A percentile compares a stretch with the other conserved stretches of the same genome.
Evolutionary conservation across 768 basidiomycete species (phyloP).

Genomic region (Lactarius hatsudake): DNA sequence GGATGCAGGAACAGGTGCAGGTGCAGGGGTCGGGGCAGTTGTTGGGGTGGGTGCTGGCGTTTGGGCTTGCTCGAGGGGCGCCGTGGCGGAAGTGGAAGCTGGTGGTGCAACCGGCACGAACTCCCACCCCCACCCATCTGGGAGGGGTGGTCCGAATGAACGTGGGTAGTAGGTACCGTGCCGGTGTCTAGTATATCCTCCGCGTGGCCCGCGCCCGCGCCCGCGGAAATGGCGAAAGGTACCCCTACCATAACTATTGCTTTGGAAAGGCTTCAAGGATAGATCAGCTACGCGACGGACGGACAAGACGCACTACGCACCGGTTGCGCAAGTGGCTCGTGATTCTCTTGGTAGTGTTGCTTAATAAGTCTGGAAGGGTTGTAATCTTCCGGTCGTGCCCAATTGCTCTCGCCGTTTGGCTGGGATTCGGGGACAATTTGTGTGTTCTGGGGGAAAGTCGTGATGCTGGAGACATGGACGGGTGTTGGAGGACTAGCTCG

Average conservation of each 20-base stretch:
- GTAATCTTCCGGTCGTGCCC: slow-evolving; percentile 7
- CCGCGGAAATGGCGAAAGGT: slow-evolving; percentile 7
- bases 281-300: neutral
- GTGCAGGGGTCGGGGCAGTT: neutral
- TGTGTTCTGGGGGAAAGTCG: slow-evolving; percentile 1
- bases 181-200: slow-evolving; percentile 11
- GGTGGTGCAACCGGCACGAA: neutral
- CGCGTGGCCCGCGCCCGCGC: slow-evolving; percentile 8
- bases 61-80: neutral
- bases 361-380: neutral
- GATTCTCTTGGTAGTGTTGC: slow-evolving; percentile 14
- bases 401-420: neutral
- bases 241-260: neutral
- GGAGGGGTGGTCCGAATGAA: neutral
- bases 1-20: neutral
- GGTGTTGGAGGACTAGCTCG: slow-evolving; percentile 8
- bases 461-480: neutral
- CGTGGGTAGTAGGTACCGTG: neutral
- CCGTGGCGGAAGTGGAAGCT: neutral
- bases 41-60: neutral
- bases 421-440: neutral
- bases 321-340: slow-evolving; percentile 1
- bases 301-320: slow-evolving; percentile 3
- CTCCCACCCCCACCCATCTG: slow-evolving; percentile 1
- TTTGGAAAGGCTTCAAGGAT: neutral